Base-by-base conservation (phyloP, 306 rosid genomes). In the Prunus salicina region DNA sequence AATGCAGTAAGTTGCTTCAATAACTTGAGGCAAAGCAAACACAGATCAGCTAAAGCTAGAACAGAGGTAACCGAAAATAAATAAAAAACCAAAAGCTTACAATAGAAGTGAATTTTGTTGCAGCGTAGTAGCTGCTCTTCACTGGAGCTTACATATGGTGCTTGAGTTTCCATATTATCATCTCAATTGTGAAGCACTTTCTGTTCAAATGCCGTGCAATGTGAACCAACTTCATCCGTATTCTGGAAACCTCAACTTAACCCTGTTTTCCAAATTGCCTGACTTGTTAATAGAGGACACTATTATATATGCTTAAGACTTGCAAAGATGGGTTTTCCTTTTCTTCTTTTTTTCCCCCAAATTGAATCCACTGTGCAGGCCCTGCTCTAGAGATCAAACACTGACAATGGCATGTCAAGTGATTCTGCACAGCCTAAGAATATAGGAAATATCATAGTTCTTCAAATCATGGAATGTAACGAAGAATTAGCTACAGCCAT, bases 371-470 rank as follows among this genome's bases (percentile, higher is more conserved):
- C 30, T 32, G 19, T 30, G 28, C 19, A 34, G 6, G 11, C 50
- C 51, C 51, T 71, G 20, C 64, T 52, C 50, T 6, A 6, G 2
- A 5, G 38, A 53, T 71, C 25, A 14, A 19, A 27, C 41, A 50
- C 50, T 55, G 18, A 15, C 22, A 71, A 18, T 56, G 76, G 76
- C 38, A 55, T 32, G 38, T 72, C 76, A 55, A 20, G 66, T 55
- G 52, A 18, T 55, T 55, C 16, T 56, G 38, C 64, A 51, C 12
- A 8, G 10, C 50, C 41, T 14, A n/a, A 46, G 8, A 49, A 27
- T 69, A 56, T 49, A 46, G 56, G 22, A 18, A 52, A 52, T 19
- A 52, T 56, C 56, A 24, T 13, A 68, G 14, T 34, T 34, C 41
- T 5, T 43, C 9, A 15, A 14, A 16, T 47, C 25, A 67, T 45